A percentile compares a stretch with the other conserved stretches of the same genome.
Conservation (phyloP, 495 filamentous ascomycete species). For the Cenococcum geophilum region DNA sequence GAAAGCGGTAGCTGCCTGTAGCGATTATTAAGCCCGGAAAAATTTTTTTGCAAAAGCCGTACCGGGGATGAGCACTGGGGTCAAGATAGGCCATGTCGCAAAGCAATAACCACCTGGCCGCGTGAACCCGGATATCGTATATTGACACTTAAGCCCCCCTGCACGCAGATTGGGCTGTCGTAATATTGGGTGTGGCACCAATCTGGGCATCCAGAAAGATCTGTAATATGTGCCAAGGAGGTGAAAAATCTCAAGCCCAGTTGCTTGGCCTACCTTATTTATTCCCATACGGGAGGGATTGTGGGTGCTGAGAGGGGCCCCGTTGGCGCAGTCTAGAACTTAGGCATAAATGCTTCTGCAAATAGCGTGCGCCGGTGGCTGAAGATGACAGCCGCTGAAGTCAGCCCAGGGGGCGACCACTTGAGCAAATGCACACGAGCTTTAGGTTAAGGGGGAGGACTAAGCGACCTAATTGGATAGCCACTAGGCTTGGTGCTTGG, state of each 20-base stretch:
- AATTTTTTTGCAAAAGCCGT: too few species aligned
- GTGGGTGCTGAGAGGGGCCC: neutral
- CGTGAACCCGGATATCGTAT: too few species aligned
- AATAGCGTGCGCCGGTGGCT: neutral
- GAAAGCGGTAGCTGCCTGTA: too few species aligned
- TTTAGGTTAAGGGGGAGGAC: too few species aligned
- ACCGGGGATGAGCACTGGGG: too few species aligned
- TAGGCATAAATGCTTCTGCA: neutral
- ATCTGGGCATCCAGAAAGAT: neutral
- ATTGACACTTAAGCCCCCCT: neutral
- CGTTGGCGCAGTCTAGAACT: neutral
- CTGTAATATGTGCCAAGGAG: neutral
- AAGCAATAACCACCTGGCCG: too few species aligned
- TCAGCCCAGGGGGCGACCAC: too few species aligned
- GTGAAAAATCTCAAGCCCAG: neutral
- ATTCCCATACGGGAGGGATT: neutral
- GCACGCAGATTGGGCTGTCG: neutral
- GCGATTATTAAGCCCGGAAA: too few species aligned
- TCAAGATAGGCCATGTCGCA: too few species aligned
- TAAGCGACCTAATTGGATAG: too few species aligned
- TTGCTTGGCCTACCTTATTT: constrained; percentile 3
- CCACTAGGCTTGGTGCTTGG: too few species aligned
- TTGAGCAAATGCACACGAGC: too few species aligned
- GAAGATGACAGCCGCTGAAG: neutral
- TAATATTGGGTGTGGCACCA: neutral